A percentile compares a stretch with the other conserved stretches of the same genome.
Conservation (phyloP, 257 asterid species). For the Solanum bukasovii region DNA sequence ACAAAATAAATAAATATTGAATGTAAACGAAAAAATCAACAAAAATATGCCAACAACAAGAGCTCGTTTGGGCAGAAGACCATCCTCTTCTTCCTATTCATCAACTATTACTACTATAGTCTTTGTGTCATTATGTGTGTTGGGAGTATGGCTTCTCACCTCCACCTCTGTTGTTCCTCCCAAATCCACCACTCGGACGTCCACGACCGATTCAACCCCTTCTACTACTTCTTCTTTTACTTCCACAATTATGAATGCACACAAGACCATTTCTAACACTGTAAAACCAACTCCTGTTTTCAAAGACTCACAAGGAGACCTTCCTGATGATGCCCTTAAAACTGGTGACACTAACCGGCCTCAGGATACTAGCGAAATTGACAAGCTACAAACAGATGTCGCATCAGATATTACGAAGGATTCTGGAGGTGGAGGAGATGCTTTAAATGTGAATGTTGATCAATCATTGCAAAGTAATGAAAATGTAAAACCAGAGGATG, state of each 20-base stretch:
- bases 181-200: conserved; percentile 14
- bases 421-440: conserved; percentile 1
- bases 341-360: conserved; percentile 5
- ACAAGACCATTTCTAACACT: conserved; percentile 1
- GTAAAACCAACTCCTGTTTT: conserved; percentile 13
- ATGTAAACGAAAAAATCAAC: not conserved
- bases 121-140: conserved; percentile 41
- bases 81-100: conserved; percentile 35
- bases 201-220: conserved; percentile 4
- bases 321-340: conserved; percentile 40
- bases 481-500: not conserved
- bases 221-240: conserved; percentile 6
- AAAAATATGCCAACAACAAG: conserved; percentile 38
- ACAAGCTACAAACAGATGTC: not conserved
- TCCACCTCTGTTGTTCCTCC: conserved; percentile 37
- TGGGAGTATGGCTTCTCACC: conserved; percentile 56
- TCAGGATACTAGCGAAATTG: not conserved
- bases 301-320: conserved; percentile 39
- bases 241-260: conserved; percentile 8
- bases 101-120: conserved; percentile 41
- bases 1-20: conserved; percentile 1
- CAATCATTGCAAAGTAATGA: not conserved
- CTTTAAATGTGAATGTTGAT: not conserved
- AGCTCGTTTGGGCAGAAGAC: conserved; percentile 36
- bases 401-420: conserved; percentile 2